phyloP scores from a whole-genome alignment of 345 rosid species.

The Aurinia saxatilis region DNA sequence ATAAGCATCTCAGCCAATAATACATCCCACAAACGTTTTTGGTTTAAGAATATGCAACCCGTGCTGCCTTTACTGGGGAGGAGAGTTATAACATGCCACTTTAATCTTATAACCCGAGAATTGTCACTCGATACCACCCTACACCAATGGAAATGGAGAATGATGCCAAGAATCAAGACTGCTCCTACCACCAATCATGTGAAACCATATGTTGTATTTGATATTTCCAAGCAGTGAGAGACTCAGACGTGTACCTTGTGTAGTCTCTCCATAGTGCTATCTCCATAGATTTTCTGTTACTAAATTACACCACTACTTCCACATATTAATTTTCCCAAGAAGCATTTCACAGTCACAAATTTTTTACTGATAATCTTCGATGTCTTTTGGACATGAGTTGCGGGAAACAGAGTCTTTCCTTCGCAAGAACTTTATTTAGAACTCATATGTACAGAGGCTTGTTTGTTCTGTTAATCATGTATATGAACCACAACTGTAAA shows the following conservation, averaged over 20 bases:
- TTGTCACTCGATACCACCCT: not conserved
- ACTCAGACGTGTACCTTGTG: not conserved
- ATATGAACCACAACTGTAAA: conserved; percentile 2
- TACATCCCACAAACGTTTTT: too few relatives aligned
- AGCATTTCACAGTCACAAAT: too few relatives aligned
- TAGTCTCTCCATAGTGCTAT: not conserved
- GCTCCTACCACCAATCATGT: not conserved
- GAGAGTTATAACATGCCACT: not conserved
- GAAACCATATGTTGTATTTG: not conserved
- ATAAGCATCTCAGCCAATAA: not conserved
- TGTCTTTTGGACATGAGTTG: too few relatives aligned
- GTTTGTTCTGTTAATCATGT: not conserved
- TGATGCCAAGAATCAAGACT: not conserved
- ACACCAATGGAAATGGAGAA: not conserved
- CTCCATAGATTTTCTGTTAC: not conserved
- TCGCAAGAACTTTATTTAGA: not conserved
- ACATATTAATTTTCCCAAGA: too few relatives aligned
- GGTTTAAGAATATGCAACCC: too few relatives aligned
- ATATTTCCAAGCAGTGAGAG: not conserved
- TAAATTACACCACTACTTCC: not conserved
- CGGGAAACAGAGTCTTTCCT: not conserved
- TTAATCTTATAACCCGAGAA: not conserved
- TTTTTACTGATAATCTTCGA: too few relatives aligned
- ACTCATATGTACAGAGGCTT: not conserved
- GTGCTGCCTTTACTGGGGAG: not conserved